Conservation (phyloP, 2,329 filamentous ascomycete species). For the Colletotrichum endophyticum region DNA sequence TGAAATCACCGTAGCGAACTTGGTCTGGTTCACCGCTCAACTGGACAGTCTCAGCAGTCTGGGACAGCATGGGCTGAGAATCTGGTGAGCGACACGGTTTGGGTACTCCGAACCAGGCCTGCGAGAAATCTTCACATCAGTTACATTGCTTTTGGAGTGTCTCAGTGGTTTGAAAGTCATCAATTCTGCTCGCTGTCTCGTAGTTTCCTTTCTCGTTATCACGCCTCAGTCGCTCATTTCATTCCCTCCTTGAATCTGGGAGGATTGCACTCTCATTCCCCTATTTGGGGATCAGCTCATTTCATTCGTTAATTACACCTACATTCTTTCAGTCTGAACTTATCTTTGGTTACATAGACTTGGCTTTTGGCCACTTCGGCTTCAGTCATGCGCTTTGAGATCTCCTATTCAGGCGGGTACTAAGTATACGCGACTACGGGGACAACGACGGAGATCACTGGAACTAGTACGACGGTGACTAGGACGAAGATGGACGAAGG, state of each 20-base stretch:
- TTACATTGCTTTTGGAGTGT: not conserved
- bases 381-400: too few relatives aligned
- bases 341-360: rapidly evolving
- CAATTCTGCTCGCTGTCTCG: rapidly evolving
- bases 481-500: rapidly evolving
- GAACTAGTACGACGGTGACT: too few relatives aligned
- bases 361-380: too few relatives aligned
- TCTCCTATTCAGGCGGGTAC: too few relatives aligned
- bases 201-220: rapidly evolving
- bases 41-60: not conserved
- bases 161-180: not conserved
- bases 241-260: not conserved
- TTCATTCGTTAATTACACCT: rapidly evolving
- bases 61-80: not conserved
- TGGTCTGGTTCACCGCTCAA: not conserved
- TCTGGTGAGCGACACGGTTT: not conserved
- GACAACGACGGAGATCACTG: too few relatives aligned
- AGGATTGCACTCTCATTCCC: not conserved
- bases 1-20: rapidly evolving
- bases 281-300: not conserved
- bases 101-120: not conserved
- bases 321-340: rapidly evolving
- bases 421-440: too few relatives aligned
- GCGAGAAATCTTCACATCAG: not conserved
- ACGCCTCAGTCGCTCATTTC: not conserved